phyloP scores from a whole-genome alignment of 2,329 filamentous ascomycete genomes.

The Penicillium expansum region DNA sequence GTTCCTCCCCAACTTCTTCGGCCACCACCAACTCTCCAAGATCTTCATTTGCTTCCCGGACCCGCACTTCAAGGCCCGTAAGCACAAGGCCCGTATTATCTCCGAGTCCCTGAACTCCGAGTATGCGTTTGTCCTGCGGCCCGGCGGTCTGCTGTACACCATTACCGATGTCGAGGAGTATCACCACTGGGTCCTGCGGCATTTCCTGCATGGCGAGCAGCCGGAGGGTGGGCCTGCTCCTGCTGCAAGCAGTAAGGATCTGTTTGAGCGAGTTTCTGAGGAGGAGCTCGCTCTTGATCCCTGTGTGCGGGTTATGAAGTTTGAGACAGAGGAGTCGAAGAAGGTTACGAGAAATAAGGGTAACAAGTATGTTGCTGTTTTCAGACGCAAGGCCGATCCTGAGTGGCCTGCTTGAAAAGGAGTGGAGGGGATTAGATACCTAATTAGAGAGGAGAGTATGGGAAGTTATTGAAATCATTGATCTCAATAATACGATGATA shows the following conservation, averaged over 20 bases:
- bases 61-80: slow-evolving; percentile 94
- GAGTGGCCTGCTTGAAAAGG: slow-evolving; percentile 54
- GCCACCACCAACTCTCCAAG: slow-evolving; percentile 73
- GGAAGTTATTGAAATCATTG: background rate
- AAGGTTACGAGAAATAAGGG: slow-evolving; percentile 91
- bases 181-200: slow-evolving; percentile 87
- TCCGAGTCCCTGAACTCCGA: slow-evolving; percentile 84
- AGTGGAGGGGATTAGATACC: background rate
- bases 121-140: slow-evolving; percentile 82
- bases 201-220: slow-evolving; percentile 62
- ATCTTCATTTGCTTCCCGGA: slow-evolving; percentile 99
- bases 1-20: slow-evolving; percentile 97
- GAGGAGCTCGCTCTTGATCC: slow-evolving; percentile 53
- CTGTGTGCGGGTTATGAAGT: slow-evolving; percentile 63
- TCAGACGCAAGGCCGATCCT: slow-evolving; percentile 75
- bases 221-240: slow-evolving; percentile 69
- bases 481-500: background rate
- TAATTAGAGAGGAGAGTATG: background rate
- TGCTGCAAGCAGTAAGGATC: slow-evolving; percentile 58
- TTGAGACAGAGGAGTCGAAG: slow-evolving; percentile 93
- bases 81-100: slow-evolving; percentile 95
- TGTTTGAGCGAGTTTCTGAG: slow-evolving; percentile 71
- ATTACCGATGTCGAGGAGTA: slow-evolving; percentile 97
- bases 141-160: slow-evolving; percentile 86
- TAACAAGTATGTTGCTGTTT: slow-evolving; percentile 86